These are phyloP conservation scores for Paulownia fortunei DNA, from an alignment of 257 asterid genomes.

Conservation along the genomic window DNA sequence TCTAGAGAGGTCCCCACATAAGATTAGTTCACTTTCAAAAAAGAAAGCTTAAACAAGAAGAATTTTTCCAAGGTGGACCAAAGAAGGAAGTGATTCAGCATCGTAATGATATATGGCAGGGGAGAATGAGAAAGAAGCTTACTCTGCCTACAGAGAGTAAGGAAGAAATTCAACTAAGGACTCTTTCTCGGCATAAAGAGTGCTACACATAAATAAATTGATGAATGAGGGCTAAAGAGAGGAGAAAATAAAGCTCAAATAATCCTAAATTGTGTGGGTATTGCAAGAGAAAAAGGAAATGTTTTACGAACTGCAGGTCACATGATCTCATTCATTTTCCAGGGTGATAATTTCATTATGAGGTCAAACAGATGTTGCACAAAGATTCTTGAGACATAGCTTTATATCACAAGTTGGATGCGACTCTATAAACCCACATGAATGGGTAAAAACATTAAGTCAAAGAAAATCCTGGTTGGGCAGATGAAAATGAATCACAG, in stretches of 20 bases:
- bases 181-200: neutral
- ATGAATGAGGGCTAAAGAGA: neutral
- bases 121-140: conserved; percentile 10
- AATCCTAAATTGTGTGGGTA: neutral
- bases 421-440: neutral
- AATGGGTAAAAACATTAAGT: neutral
- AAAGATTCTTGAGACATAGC: neutral
- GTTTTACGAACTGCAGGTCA: neutral
- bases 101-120: neutral
- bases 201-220: neutral
- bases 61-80: neutral
- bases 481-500: neutral
- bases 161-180: neutral
- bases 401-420: neutral
- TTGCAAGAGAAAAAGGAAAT: neutral
- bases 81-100: conserved; percentile 11
- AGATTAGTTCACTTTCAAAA: neutral
- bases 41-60: conserved; percentile 17
- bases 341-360: neutral
- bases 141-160: conserved; percentile 10
- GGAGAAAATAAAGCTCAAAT: neutral
- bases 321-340: neutral
- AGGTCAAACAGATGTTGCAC: neutral
- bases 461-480: neutral
- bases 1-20: neutral